These are phyloP conservation scores for Hamiltosporidium tvaerminnensis DNA, from an alignment of 371 early-diverging fungal species.

Conservation along the genomic window DNA sequence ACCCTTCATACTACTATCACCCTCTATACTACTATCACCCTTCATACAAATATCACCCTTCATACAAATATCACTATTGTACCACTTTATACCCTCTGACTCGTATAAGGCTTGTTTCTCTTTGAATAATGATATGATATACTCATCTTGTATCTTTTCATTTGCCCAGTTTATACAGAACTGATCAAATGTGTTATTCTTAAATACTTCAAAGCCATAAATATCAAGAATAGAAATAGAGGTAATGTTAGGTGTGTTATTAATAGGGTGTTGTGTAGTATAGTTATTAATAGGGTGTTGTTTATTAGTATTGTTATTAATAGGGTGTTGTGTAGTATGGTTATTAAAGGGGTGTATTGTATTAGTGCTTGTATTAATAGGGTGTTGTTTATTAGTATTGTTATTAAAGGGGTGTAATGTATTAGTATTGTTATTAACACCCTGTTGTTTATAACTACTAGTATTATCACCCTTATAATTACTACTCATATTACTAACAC, in stretches of 20 bases:
- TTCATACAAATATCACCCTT: background rate
- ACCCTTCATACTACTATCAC: background rate
- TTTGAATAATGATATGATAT: constrained; percentile 76
- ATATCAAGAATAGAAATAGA: constrained; percentile 57
- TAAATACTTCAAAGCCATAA: constrained; percentile 60
- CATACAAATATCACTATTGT: background rate
- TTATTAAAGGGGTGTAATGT: background rate
- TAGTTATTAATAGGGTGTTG: too few species aligned
- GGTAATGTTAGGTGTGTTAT: too few species aligned
- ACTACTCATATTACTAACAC: background rate
- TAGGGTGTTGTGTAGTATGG: constrained; percentile 2
- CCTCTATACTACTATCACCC: background rate
- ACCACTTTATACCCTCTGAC: background rate
- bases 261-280: too few species aligned
- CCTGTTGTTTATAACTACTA: background rate
- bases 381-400: background rate
- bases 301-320: too few species aligned
- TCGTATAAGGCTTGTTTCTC: constrained; percentile 65
- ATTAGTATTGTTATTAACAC: background rate
- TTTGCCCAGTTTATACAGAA: constrained; percentile 58
- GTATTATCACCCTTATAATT: background rate
- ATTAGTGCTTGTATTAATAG: constrained; percentile 21
- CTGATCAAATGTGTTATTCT: constrained; percentile 54
- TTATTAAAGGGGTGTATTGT: constrained; percentile 35
- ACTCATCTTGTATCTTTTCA: constrained; percentile 58